These are phyloP conservation scores for Sphaceloma murrayae DNA, from an alignment of 2,329 filamentous ascomycete genomes.

Conservation along the genomic window DNA sequence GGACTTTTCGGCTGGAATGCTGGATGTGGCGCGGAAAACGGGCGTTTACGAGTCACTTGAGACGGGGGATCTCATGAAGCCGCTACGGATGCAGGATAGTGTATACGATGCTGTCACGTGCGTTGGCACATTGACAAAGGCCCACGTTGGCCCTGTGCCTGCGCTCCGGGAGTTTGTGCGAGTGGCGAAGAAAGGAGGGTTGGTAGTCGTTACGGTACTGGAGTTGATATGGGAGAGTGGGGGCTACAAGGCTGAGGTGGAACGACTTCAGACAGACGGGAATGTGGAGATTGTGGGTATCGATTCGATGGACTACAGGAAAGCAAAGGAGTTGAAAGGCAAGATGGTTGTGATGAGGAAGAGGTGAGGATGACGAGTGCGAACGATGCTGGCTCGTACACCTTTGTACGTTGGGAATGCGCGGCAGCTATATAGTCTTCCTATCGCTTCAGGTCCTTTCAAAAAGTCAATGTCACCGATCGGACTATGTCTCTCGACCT, in stretches of 20 bases:
- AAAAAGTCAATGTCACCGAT: too few species aligned
- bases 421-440: too few species aligned
- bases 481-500: slow-evolving; percentile 36
- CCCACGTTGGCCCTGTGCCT: slow-evolving; percentile 43
- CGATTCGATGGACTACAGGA: slow-evolving; percentile 27
- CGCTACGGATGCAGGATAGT: slow-evolving; percentile 32
- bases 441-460: too few species aligned
- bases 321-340: slow-evolving; percentile 21
- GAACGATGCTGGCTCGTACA: too few species aligned
- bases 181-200: slow-evolving; percentile 38
- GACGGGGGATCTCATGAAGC: slow-evolving; percentile 39
- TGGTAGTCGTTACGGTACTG: slow-evolving; percentile 44
- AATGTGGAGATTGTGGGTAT: slow-evolving; percentile 31
- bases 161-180: slow-evolving; percentile 44
- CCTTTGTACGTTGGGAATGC: too few species aligned
- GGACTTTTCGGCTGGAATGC: slow-evolving; percentile 46
- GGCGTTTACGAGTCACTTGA: slow-evolving; percentile 40
- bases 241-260: slow-evolving; percentile 41
- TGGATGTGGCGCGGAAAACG: slow-evolving; percentile 41
- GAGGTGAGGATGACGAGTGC: slow-evolving; percentile 17
- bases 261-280: slow-evolving; percentile 29
- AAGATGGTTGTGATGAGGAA: slow-evolving; percentile 24
- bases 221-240: slow-evolving; percentile 41
- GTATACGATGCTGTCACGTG: slow-evolving; percentile 45
- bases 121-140: slow-evolving; percentile 47